Percentiles rank a stretch among this genome's conserved stretches.
These are phyloP conservation scores for Hydnum rufescens DNA, from an alignment of 768 basidiomycete genomes.

Conservation along the genomic window DNA sequence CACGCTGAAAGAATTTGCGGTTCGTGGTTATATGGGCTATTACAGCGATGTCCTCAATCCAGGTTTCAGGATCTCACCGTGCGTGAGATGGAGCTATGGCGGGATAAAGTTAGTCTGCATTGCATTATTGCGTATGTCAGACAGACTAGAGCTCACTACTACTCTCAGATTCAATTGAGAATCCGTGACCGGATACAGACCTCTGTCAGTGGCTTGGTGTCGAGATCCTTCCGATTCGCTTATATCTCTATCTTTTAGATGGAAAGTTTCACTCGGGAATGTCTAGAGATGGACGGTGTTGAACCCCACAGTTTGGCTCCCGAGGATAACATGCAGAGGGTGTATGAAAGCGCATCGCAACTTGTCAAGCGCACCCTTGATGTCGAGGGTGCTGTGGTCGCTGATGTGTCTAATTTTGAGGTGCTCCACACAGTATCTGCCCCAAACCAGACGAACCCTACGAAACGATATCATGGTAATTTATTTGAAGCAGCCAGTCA, in stretches of 20 bases:
- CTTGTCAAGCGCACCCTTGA: slow-evolving; percentile 80
- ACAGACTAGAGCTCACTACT: not conserved
- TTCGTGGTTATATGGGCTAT: slow-evolving; percentile 13
- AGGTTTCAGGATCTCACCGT: slow-evolving; percentile 49
- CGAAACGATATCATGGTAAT: slow-evolving; percentile 17
- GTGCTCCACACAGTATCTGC: slow-evolving; percentile 33
- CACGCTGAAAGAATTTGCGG: slow-evolving; percentile 85
- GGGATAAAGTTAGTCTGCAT: slow-evolving; percentile 47
- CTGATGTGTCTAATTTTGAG: slow-evolving; percentile 85
- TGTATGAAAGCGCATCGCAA: slow-evolving; percentile 79
- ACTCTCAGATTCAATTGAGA: slow-evolving; percentile 56
- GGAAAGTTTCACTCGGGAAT: slow-evolving; percentile 91
- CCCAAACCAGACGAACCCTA: not conserved
- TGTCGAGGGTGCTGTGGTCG: slow-evolving; percentile 77
- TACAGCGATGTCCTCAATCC: slow-evolving; percentile 4
- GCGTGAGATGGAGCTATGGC: slow-evolving; percentile 91
- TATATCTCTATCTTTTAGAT: slow-evolving; percentile 29
- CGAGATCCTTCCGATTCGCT: not conserved
- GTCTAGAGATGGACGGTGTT: slow-evolving; percentile 70
- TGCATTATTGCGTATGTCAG: not conserved
- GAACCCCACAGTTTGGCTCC: slow-evolving; percentile 16
- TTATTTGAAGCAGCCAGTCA: slow-evolving; percentile 12
- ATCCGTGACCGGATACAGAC: slow-evolving; percentile 82
- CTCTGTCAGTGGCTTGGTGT: slow-evolving; percentile 32
- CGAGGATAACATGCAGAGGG: slow-evolving; percentile 53